A percentile compares a stretch with the other conserved stretches of the same genome.
phyloP scores from a whole-genome alignment of 768 basidiomycete genomes.

The Kwoniella pini region DNA sequence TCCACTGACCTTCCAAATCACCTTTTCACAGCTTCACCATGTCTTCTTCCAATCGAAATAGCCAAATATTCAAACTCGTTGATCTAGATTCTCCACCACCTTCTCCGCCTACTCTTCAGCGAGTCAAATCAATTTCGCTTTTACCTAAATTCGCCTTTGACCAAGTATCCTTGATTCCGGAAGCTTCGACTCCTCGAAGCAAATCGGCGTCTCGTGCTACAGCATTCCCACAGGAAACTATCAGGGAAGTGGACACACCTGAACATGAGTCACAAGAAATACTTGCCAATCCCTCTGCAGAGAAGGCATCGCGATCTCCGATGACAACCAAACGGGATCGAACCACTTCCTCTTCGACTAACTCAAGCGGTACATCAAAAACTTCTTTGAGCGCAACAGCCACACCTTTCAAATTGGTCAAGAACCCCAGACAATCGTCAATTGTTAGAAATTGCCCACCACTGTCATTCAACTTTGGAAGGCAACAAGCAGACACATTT shows the following conservation, averaged over 20 bases:
- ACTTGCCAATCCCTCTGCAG: not conserved
- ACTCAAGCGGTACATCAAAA: not conserved
- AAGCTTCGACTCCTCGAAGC: not conserved
- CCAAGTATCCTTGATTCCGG: conserved; percentile 3
- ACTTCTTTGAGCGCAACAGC: conserved; percentile 6
- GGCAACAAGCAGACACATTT: not conserved
- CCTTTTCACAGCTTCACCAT: too few relatives aligned
- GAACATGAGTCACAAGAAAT: not conserved
- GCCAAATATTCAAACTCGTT: too few relatives aligned
- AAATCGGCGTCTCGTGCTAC: not conserved
- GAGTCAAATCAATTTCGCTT: not conserved
- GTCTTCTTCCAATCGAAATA: too few relatives aligned
- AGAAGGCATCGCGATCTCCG: not conserved
- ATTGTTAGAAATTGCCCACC: conserved; percentile 2
- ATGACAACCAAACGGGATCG: not conserved
- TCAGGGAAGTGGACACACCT: not conserved
- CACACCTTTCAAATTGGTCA: conserved; percentile 7
- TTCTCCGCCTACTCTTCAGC: not conserved
- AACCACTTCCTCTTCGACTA: not conserved
- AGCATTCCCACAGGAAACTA: too few relatives aligned
- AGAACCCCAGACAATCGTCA: not conserved
- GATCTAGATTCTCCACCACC: conserved; percentile 8
- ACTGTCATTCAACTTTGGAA: conserved; percentile 8
- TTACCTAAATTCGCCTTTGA: conserved; percentile 7
- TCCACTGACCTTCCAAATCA: too few relatives aligned